These are phyloP conservation scores for Poronia punctata DNA, from an alignment of 495 filamentous ascomycete species.

Conservation along the genomic window DNA sequence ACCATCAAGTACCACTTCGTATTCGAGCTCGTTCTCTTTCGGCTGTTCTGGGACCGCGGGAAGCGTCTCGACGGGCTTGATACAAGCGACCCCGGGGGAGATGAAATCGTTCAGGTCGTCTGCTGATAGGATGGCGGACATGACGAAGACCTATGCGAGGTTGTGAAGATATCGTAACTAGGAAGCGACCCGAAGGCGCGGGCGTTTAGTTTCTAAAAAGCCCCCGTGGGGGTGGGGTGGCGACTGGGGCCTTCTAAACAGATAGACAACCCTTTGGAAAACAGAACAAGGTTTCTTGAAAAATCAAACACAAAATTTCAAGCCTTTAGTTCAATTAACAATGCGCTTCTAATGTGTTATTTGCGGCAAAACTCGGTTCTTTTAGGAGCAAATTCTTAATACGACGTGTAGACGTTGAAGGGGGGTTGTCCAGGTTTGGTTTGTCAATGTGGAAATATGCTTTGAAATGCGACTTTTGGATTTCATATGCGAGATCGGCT, in stretches of 20 bases:
- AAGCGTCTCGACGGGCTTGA: conserved; percentile 92
- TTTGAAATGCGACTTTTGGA: conserved; percentile 32
- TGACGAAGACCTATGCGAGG: conserved; percentile 32
- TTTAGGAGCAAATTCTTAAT: no score
- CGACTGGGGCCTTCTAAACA: not conserved
- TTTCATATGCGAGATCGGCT: conserved; percentile 31
- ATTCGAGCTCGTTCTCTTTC: conserved; percentile 40
- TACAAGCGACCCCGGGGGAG: conserved; percentile 91
- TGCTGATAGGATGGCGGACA: conserved; percentile 93
- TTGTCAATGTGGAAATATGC: conserved; percentile 19
- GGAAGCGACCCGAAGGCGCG: conserved; percentile 3
- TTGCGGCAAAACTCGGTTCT: no score
- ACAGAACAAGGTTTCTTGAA: no score
- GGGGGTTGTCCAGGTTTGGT: no score
- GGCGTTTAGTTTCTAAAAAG: not conserved
- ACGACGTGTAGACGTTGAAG: no score
- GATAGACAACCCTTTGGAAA: no score
- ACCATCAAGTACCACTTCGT: conserved; percentile 91
- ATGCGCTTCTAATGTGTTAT: no score
- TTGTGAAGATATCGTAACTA: not conserved
- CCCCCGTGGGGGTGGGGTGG: not conserved
- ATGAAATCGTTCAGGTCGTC: conserved; percentile 99
- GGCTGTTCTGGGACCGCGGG: conserved; percentile 36
- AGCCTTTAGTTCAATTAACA: no score
- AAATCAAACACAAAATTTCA: no score